Conservation (phyloP, 1,139 yeast genomes). For the Suhomyces taliae region DNA sequence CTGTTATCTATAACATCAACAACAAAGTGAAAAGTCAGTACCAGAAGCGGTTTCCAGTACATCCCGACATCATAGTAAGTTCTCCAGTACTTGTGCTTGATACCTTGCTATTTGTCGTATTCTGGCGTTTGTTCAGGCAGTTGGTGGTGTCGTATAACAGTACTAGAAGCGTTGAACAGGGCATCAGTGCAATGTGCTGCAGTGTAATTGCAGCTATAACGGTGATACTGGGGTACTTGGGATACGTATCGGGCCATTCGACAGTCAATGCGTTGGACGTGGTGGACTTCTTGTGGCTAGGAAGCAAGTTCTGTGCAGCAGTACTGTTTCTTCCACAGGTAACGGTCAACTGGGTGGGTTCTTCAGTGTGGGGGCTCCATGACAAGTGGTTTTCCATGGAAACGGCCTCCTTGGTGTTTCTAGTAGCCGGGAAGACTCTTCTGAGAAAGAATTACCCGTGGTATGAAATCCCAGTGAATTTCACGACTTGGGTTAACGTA, state of each 20-base stretch:
- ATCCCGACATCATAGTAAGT: constrained; percentile 14
- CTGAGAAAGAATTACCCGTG: constrained; percentile 14
- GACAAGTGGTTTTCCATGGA: constrained; percentile 14
- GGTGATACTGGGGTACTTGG: not conserved
- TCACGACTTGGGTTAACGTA: constrained; percentile 21
- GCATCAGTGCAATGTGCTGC: constrained; percentile 19
- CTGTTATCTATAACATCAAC: constrained; percentile 16
- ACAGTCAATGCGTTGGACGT: constrained; percentile 22
- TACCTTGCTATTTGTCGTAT: constrained; percentile 12
- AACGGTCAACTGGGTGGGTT: constrained; percentile 27
- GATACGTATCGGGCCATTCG: not conserved
- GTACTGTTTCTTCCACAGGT: constrained; percentile 29
- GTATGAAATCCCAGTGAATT: constrained; percentile 29
- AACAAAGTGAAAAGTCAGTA: constrained; percentile 16
- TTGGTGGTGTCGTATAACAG: constrained; percentile 15
- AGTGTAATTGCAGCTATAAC: constrained; percentile 1
- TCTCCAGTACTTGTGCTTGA: constrained; percentile 16
- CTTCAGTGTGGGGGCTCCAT: constrained; percentile 18
- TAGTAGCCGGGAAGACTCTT: constrained; percentile 9
- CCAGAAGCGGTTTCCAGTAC: constrained; percentile 20
- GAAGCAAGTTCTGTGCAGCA: constrained; percentile 16
- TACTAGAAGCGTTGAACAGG: constrained; percentile 26
- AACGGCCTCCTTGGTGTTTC: constrained; percentile 9
- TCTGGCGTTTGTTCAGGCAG: constrained; percentile 17
- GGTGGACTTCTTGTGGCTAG: constrained; percentile 30